Percentiles rank a stretch among this genome's conserved stretches.
Evolutionary conservation across 2,329 filamentous ascomycete genomes (phyloP).

Genomic region (Epichloe sylvatica): DNA sequence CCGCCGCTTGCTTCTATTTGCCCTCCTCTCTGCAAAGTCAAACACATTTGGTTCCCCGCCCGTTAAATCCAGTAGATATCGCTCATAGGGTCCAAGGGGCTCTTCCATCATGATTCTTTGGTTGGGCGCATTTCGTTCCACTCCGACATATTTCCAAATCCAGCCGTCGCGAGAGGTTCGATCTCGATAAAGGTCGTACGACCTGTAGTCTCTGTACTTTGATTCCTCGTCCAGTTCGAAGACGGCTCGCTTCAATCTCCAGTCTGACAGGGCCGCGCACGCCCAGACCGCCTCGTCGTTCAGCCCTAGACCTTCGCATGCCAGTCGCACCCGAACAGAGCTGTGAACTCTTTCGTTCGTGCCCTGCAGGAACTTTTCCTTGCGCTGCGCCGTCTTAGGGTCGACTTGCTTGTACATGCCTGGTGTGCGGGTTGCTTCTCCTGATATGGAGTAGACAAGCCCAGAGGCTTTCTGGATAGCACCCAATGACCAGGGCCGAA

Average conservation of each 20-base stretch:
- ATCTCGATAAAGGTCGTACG: conserved; percentile 12
- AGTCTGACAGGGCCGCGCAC: conserved; percentile 30
- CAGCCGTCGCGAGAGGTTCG: conserved; percentile 22
- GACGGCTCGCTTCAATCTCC: conserved; percentile 26
- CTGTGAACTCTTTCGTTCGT: conserved; percentile 44
- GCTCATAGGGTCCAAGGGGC: conserved; percentile 38
- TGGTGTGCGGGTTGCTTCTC: conserved; percentile 30
- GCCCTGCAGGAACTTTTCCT: conserved; percentile 28
- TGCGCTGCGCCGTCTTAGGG: conserved; percentile 22
- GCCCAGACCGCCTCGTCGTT: conserved; percentile 35
- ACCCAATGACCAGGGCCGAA: conserved; percentile 35
- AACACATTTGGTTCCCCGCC: conserved; percentile 30
- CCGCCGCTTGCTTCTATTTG: conserved; percentile 8
- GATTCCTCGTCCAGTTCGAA: background rate
- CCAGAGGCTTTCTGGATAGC: conserved; percentile 26
- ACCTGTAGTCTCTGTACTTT: conserved; percentile 8
- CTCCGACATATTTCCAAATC: conserved; percentile 41
- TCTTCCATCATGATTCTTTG: conserved; percentile 36
- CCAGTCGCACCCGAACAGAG: conserved; percentile 39
- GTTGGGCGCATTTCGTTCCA: conserved; percentile 25
- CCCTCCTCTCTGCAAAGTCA: conserved; percentile 23
- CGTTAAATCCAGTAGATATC: conserved; percentile 31
- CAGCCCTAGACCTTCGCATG: conserved; percentile 33
- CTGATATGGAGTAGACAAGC: conserved; percentile 29
- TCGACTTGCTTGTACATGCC: conserved; percentile 34